Conservation (phyloP, 306 rosid genomes). For the Dryas octopetala region DNA sequence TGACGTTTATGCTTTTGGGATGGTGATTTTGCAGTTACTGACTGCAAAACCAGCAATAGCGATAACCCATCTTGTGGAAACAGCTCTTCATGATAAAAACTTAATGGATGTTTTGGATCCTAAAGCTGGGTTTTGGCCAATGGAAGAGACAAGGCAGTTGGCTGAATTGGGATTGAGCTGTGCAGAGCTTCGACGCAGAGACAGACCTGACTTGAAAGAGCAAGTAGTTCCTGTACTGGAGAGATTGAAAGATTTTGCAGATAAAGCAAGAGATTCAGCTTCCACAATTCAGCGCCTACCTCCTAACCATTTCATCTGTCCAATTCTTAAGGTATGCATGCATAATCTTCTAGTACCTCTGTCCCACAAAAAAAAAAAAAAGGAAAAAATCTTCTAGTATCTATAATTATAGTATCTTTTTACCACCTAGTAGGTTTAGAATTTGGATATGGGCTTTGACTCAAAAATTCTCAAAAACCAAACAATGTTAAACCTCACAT, state of each 20-base stretch:
- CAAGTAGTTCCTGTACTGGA: conserved; percentile 69
- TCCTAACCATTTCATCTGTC: conserved; percentile 91
- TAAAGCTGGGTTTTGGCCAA: conserved; percentile 85
- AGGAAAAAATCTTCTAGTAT: conserved; percentile 4
- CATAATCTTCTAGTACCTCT: conserved; percentile 14
- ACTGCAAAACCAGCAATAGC: conserved; percentile 86
- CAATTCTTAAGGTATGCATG: conserved; percentile 72
- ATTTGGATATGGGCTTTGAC: background rate
- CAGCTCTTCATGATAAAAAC: conserved; percentile 46
- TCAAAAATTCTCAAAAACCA: background rate
- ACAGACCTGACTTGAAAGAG: conserved; percentile 76
- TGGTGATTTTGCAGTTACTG: conserved; percentile 82
- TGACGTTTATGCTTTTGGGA: conserved; percentile 93
- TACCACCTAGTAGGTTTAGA: background rate
- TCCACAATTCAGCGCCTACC: conserved; percentile 43
- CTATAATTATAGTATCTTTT: background rate
- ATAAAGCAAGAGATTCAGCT: conserved; percentile 44
- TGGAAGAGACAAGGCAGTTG: conserved; percentile 64
- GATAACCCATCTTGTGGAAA: conserved; percentile 74
- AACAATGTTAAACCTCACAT: background rate
- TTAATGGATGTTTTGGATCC: conserved; percentile 62
- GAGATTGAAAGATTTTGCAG: conserved; percentile 64
- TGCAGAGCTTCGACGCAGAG: conserved; percentile 80
- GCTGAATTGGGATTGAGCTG: conserved; percentile 79
- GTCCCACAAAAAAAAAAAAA: too few relatives aligned